Evolutionary conservation across 2,329 filamentous ascomycete species (phyloP).

Genomic region (Chrysoporthe puriensis): DNA sequence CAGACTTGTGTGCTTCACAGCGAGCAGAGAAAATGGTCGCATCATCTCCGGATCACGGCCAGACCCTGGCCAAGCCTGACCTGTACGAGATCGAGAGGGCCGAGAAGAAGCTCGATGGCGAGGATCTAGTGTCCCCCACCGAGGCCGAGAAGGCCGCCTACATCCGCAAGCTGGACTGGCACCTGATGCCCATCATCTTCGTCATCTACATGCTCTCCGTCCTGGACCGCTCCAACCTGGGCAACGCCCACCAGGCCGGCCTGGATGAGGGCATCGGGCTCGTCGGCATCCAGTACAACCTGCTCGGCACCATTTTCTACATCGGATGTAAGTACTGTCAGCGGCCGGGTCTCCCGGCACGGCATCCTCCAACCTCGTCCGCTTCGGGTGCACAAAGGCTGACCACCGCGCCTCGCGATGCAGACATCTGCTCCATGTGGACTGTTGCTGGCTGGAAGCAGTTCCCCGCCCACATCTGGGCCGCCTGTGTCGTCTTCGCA

Average conservation of each 20-base stretch:
- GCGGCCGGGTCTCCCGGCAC: too few species aligned
- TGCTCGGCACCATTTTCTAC: slow-evolving; percentile 37
- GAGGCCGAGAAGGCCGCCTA: slow-evolving; percentile 16
- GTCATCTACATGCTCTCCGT: slow-evolving; percentile 39
- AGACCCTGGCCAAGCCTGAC: slow-evolving; percentile 8
- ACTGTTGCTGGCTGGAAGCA: slow-evolving; percentile 31
- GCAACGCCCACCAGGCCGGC: slow-evolving; percentile 36
- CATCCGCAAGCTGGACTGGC: slow-evolving; percentile 30
- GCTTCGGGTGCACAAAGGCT: neutral
- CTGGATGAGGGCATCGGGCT: slow-evolving; percentile 36
- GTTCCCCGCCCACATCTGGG: slow-evolving; percentile 40
- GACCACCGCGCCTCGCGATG: neutral
- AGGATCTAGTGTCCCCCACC: neutral
- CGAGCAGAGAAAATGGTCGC: neutral
- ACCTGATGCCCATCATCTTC: slow-evolving; percentile 33
- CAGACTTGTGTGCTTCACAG: neutral
- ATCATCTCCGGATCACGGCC: neutral
- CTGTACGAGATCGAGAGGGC: slow-evolving; percentile 17
- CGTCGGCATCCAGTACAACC: slow-evolving; percentile 32
- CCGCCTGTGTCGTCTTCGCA: slow-evolving; percentile 46
- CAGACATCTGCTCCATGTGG: slow-evolving; percentile 30
- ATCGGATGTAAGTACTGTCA: slow-evolving; percentile 16
- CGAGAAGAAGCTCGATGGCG: neutral
- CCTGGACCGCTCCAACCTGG: slow-evolving; percentile 38
- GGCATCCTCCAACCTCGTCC: neutral